Percentiles rank a stretch among this genome's conserved stretches.
phyloP scores from a whole-genome alignment of 768 basidiomycete species.

The Leccinum longicurvipes region DNA sequence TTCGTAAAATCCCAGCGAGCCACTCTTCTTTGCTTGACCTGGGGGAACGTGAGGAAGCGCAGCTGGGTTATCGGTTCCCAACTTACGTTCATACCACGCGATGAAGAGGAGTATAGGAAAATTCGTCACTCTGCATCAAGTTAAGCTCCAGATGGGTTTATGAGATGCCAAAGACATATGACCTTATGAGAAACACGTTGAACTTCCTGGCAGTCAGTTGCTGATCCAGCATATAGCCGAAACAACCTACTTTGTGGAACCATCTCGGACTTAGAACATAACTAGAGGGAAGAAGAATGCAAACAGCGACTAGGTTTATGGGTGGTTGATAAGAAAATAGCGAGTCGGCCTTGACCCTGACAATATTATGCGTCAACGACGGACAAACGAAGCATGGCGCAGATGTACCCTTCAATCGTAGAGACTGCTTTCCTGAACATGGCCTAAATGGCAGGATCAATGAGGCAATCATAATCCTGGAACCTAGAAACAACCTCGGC shows the following conservation, averaged over 20 bases:
- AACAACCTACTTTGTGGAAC: slow-evolving; percentile 86
- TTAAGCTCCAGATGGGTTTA: neutral
- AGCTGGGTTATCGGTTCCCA: neutral
- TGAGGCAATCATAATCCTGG: neutral
- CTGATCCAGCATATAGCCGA: slow-evolving; percentile 4
- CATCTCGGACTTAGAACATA: slow-evolving; percentile 89
- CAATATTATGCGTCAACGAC: slow-evolving; percentile 12
- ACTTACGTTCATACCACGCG: slow-evolving; percentile 74
- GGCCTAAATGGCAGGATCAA: slow-evolving; percentile 45
- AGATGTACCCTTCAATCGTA: slow-evolving; percentile 82
- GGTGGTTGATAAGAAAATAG: slow-evolving; percentile 95
- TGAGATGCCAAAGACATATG: neutral
- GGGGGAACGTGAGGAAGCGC: neutral
- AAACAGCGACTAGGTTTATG: slow-evolving; percentile 82
- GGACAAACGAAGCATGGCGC: neutral
- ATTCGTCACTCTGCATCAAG: slow-evolving; percentile 57
- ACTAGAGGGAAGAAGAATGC: slow-evolving; percentile 82
- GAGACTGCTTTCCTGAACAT: slow-evolving; percentile 95
- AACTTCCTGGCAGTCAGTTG: slow-evolving; percentile 43
- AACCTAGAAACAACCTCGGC: slow-evolving; percentile 61
- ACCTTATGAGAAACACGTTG: slow-evolving; percentile 88
- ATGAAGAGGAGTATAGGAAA: slow-evolving; percentile 82
- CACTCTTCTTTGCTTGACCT: slow-evolving; percentile 63
- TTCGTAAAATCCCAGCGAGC: slow-evolving; percentile 67
- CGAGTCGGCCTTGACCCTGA: slow-evolving; percentile 82